phyloP scores from a whole-genome alignment of 1,139 yeast genomes.

The Pichia norvegensis region DNA sequence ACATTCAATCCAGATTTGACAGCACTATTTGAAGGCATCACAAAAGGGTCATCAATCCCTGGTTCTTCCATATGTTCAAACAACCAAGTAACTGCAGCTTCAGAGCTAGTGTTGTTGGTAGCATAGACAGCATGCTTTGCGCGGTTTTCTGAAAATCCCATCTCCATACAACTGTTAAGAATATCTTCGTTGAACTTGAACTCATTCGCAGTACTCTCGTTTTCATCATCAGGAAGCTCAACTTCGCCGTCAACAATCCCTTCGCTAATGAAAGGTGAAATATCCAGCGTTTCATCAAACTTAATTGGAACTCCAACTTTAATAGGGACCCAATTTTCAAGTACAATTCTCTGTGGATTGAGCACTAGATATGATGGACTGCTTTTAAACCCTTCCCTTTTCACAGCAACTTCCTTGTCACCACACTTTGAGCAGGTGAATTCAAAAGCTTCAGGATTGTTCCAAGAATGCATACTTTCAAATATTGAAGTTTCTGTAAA shows the following conservation, averaged over 20 bases:
- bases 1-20: constrained; percentile 15
- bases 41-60: constrained; percentile 61
- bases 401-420: constrained; percentile 29
- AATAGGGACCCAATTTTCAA: constrained; percentile 86
- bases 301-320: constrained; percentile 68
- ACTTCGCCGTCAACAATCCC: constrained; percentile 36
- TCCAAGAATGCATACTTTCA: constrained; percentile 42
- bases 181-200: constrained; percentile 53
- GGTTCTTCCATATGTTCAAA: constrained; percentile 83
- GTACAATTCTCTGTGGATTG: constrained; percentile 70
- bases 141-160: constrained; percentile 82
- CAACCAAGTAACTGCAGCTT: constrained; percentile 86
- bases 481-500: constrained; percentile 46
- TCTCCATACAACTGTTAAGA: constrained; percentile 48
- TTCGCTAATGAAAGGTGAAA: constrained; percentile 30
- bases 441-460: constrained; percentile 52
- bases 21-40: constrained; percentile 19
- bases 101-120: constrained; percentile 64
- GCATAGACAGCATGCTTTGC: constrained; percentile 59
- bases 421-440: constrained; percentile 62
- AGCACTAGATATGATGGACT: constrained; percentile 67
- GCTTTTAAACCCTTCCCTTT: constrained; percentile 48
- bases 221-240: constrained; percentile 19
- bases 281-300: constrained; percentile 38
- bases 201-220: constrained; percentile 11